phyloP scores from a whole-genome alignment of 306 rosid species.

The Ormosia semicastrata region DNA sequence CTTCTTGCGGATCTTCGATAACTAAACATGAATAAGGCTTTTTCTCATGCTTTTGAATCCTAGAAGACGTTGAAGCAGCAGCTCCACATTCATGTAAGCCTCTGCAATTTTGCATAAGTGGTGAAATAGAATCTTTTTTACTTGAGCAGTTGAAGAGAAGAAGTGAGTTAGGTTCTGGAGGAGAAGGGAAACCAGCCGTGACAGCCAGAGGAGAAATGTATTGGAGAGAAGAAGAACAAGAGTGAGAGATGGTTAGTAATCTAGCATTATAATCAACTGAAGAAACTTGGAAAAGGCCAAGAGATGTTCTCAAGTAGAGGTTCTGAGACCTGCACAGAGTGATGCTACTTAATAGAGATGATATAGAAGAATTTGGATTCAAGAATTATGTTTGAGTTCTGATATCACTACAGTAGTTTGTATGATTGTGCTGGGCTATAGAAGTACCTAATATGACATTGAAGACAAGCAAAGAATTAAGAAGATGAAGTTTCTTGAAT shows the following conservation, averaged over 20 bases:
- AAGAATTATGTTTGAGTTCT: slow-evolving; percentile 30
- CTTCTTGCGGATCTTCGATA: slow-evolving; percentile 31
- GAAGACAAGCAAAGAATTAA: slow-evolving; percentile 23
- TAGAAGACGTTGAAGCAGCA: background rate
- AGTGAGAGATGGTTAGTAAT: background rate
- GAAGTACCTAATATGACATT: slow-evolving; percentile 27
- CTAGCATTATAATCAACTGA: background rate
- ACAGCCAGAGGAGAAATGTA: slow-evolving; percentile 30
- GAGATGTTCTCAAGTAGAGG: slow-evolving; percentile 9
- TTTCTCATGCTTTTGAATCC: slow-evolving; percentile 9
- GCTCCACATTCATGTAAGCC: slow-evolving; percentile 7
- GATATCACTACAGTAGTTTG: slow-evolving; percentile 33
- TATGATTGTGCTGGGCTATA: slow-evolving; percentile 14
- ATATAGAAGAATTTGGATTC: slow-evolving; percentile 25
- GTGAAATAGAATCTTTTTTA: slow-evolving; percentile 7
- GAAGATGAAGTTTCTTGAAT: slow-evolving; percentile 28
- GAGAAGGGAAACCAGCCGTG: slow-evolving; percentile 41
- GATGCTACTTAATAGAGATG: slow-evolving; percentile 29
- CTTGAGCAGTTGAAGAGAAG: slow-evolving; percentile 55
- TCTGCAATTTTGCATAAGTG: slow-evolving; percentile 24
- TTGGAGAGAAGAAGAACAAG: slow-evolving; percentile 25
- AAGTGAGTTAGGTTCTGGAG: slow-evolving; percentile 39
- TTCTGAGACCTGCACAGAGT: slow-evolving; percentile 9
- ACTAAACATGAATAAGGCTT: slow-evolving; percentile 32
- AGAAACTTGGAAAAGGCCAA: slow-evolving; percentile 23